A percentile compares a stretch with the other conserved stretches of the same genome.
Evolutionary conservation across 768 basidiomycete genomes (phyloP).

Genomic region (Podaxis sp.): DNA sequence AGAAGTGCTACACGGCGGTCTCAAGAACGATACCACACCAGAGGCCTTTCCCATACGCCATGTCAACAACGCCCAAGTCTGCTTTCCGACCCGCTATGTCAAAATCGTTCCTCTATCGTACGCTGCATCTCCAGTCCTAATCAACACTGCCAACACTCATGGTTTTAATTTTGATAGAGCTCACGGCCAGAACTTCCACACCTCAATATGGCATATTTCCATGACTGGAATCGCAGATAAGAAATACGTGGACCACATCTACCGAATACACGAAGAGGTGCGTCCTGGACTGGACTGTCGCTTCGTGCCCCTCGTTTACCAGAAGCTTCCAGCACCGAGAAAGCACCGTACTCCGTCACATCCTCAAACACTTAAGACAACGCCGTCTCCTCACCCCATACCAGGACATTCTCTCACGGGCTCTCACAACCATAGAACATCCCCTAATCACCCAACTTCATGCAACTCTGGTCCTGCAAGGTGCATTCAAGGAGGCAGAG

Average conservation of each 20-base stretch:
- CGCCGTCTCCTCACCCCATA: constrained; percentile 67
- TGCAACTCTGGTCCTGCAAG: constrained; percentile 58
- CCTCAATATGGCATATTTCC: constrained; percentile 74
- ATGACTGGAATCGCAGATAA: constrained; percentile 57
- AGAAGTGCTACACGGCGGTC: constrained; percentile 56
- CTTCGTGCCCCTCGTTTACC: neutral
- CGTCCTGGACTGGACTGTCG: constrained; percentile 14
- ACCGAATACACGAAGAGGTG: constrained; percentile 60
- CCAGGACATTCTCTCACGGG: constrained; percentile 49
- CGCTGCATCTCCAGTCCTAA: constrained; percentile 19
- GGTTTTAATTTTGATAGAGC: constrained; percentile 36
- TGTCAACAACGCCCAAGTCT: constrained; percentile 49
- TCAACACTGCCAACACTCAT: neutral
- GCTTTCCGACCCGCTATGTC: constrained; percentile 63
- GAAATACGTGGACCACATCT: constrained; percentile 50
- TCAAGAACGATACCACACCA: constrained; percentile 60
- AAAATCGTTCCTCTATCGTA: constrained; percentile 77
- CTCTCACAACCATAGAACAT: constrained; percentile 59
- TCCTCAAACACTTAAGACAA: constrained; percentile 75
- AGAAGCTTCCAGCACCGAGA: constrained; percentile 53
- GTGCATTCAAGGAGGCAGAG: constrained; percentile 59
- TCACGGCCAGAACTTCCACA: constrained; percentile 69
- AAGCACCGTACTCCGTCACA: constrained; percentile 56
- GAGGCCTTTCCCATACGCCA: constrained; percentile 64
- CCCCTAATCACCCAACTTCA: constrained; percentile 66